These are phyloP conservation scores for Penicillium parvum DNA, from an alignment of 495 filamentous ascomycete genomes.

Conservation along the genomic window DNA sequence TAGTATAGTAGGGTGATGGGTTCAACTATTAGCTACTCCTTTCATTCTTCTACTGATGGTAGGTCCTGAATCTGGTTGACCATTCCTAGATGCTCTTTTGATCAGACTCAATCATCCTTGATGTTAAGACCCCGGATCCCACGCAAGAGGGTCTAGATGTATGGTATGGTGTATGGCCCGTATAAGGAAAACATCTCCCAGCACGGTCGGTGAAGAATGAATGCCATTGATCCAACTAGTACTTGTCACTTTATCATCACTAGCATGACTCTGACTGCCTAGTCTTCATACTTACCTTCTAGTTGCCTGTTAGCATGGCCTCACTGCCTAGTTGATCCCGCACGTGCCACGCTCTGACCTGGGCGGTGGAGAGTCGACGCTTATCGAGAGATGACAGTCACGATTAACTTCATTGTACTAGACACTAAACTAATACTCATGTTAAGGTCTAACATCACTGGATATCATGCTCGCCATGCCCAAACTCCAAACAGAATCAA, in stretches of 20 bases:
- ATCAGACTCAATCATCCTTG: neutral
- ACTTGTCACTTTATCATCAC: no score
- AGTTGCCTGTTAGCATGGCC: neutral
- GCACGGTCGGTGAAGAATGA: neutral
- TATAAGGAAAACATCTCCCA: neutral
- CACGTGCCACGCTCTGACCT: conserved; percentile 13
- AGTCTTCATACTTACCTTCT: no score
- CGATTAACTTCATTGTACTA: no score
- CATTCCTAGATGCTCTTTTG: neutral
- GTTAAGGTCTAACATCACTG: conserved; percentile 16
- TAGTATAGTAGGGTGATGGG: no score
- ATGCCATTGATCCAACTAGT: neutral
- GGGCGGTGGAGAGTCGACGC: neutral
- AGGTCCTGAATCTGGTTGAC: no score
- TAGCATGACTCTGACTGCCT: no score
- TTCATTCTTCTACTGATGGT: no score
- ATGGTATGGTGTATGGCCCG: neutral
- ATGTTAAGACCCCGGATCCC: neutral
- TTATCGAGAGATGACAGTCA: neutral
- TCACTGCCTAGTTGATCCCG: neutral
- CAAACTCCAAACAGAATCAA: conserved; percentile 11
- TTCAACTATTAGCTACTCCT: no score
- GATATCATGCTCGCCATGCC: conserved; percentile 33
- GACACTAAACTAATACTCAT: no score
- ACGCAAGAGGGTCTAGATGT: neutral